These are phyloP conservation scores for Geotrichum restrictum DNA, from an alignment of 1,139 yeast species.

Conservation along the genomic window DNA sequence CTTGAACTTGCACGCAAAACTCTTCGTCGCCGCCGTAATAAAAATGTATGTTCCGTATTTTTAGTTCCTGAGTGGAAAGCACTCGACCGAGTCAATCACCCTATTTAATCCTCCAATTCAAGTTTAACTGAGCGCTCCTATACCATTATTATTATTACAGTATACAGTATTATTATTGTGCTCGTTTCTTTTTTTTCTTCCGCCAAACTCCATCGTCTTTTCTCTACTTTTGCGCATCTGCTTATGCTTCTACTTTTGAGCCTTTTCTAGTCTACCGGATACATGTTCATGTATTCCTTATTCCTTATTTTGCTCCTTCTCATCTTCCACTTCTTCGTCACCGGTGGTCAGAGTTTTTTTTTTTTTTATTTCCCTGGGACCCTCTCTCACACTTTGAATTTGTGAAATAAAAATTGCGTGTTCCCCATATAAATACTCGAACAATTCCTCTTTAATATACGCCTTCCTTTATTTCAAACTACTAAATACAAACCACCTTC, in stretches of 20 bases:
- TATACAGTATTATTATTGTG: not conserved
- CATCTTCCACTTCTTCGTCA: not conserved
- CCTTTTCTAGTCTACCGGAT: too few species aligned
- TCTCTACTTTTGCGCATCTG: not conserved
- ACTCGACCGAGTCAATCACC: conserved; percentile 8
- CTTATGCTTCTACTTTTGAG: too few species aligned
- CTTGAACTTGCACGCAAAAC: too few species aligned
- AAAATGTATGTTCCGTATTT: not conserved
- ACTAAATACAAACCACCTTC: too few species aligned
- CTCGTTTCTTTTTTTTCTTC: not conserved
- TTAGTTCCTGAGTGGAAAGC: conserved; percentile 11
- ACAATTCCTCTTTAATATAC: too few species aligned
- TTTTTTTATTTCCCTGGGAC: not conserved
- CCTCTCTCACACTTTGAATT: not conserved
- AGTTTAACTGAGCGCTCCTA: too few species aligned
- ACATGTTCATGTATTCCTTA: too few species aligned
- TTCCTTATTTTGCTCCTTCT: too few species aligned
- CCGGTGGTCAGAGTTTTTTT: not conserved
- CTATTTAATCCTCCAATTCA: conserved; percentile 3
- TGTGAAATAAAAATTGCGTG: not conserved
- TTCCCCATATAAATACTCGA: not conserved
- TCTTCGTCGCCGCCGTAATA: too few species aligned
- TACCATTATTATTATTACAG: not conserved
- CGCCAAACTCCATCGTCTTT: not conserved
- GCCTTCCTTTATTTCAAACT: too few species aligned